A percentile compares a stretch with the other conserved stretches of the same genome.
phyloP scores from a whole-genome alignment of 2,329 filamentous ascomycete genomes.

The Ophiocordyceps camponoti-rufipedis region DNA sequence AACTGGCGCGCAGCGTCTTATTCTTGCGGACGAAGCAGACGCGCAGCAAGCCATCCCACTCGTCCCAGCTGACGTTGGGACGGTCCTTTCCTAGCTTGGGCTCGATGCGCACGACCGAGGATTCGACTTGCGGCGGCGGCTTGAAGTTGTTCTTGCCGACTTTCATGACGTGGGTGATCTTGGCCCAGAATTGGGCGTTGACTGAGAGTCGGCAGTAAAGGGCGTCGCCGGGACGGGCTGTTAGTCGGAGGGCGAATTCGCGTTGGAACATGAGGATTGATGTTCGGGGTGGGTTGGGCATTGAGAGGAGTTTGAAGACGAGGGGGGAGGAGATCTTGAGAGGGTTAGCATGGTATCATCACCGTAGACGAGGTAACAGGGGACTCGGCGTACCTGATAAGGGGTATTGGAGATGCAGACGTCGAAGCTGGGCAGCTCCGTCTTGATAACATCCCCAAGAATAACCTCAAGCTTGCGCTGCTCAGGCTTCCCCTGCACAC shows the following conservation, averaged over 20 bases:
- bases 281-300: conserved; percentile 62
- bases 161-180: conserved; percentile 61
- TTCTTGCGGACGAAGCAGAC: conserved; percentile 66
- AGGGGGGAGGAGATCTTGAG: conserved; percentile 69
- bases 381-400: conserved; percentile 31
- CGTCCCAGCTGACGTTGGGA: conserved; percentile 80
- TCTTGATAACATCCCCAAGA: conserved; percentile 77
- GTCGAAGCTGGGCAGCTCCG: conserved; percentile 57
- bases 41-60: conserved; percentile 79
- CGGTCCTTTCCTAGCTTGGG: conserved; percentile 61
- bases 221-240: conserved; percentile 72
- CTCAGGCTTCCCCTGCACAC: conserved; percentile 75
- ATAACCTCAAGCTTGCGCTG: conserved; percentile 75
- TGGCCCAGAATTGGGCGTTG: conserved; percentile 78
- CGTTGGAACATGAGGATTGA: conserved; percentile 94
- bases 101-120: conserved; percentile 74
- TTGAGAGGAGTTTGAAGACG: conserved; percentile 74
- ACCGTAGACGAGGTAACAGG: background rate
- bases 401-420: conserved; percentile 58
- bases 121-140: conserved; percentile 84
- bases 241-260: conserved; percentile 81
- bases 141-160: conserved; percentile 95
- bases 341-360: background rate
- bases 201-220: conserved; percentile 83
- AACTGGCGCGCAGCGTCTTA: conserved; percentile 68